A percentile compares a stretch with the other conserved stretches of the same genome.
These are phyloP conservation scores for Colletotrichum endophyticum DNA, from an alignment of 2,329 filamentous ascomycete genomes.

Conservation along the genomic window DNA sequence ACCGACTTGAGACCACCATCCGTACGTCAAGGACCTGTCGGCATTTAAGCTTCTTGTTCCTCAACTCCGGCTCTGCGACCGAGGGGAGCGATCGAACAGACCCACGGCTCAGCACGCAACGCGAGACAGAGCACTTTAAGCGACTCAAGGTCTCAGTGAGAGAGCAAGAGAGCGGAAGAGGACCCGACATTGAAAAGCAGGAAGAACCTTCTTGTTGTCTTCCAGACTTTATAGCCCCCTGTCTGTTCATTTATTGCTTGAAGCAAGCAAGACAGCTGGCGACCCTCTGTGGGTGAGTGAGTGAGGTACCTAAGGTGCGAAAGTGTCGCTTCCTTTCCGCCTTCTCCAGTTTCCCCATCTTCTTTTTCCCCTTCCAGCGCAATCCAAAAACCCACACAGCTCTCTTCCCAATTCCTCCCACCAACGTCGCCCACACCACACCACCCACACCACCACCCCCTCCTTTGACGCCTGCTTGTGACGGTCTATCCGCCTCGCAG, in stretches of 20 bases:
- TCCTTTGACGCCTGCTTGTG: not conserved
- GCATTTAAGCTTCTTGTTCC: constrained; percentile 14
- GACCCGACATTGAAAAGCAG: not conserved
- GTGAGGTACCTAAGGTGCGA: not conserved
- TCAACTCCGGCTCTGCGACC: not conserved
- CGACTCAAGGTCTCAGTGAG: not conserved
- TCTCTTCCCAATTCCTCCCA: constrained; percentile 16
- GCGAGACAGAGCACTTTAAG: not conserved
- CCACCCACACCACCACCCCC: constrained; percentile 11
- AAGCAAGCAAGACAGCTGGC: not conserved
- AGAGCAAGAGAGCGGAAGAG: not conserved
- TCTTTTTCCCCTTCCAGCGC: constrained; percentile 18
- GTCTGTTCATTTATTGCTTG: not conserved
- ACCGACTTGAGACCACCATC: constrained; percentile 13
- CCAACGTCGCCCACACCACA: constrained; percentile 7
- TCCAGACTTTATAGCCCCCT: not conserved
- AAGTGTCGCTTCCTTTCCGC: constrained; percentile 1
- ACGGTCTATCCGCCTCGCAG: constrained; percentile 9
- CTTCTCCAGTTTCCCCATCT: constrained; percentile 19
- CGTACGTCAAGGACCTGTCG: constrained; percentile 4
- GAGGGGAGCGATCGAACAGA: not conserved
- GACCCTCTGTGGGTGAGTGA: constrained; percentile 9
- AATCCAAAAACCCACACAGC: constrained; percentile 20
- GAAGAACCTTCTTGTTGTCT: not conserved
- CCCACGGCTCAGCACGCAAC: not conserved